These are phyloP conservation scores for Nicotiana knightiana DNA, from an alignment of 257 asterid species.

Conservation along the genomic window DNA sequence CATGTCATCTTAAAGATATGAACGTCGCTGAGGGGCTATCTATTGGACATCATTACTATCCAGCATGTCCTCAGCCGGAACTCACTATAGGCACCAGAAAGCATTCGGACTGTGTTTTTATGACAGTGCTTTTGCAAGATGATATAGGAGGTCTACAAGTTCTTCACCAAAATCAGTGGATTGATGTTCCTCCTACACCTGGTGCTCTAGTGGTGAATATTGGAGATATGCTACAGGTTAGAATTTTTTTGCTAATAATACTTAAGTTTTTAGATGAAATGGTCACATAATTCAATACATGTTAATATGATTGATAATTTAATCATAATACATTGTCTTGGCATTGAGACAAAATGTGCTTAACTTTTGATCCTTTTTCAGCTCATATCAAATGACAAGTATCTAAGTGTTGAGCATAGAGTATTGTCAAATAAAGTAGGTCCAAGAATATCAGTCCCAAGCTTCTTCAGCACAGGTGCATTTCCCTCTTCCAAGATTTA, in stretches of 20 bases:
- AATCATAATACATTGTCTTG: not conserved
- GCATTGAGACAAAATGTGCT: not conserved
- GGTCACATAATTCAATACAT: not conserved
- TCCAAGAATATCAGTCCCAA: slow-evolving; percentile 58
- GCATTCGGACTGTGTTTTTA: not conserved
- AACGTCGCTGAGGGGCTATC: not conserved
- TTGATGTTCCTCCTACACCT: slow-evolving; percentile 5
- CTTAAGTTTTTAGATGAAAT: not conserved
- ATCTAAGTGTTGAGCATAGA: slow-evolving; percentile 47
- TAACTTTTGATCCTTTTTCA: slow-evolving; percentile 9
- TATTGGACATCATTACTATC: not conserved
- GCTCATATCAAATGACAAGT: slow-evolving; percentile 63
- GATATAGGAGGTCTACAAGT: slow-evolving; percentile 12
- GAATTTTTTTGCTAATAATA: not conserved
- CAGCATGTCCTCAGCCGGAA: slow-evolving; percentile 13
- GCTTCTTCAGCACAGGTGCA: slow-evolving; percentile 49
- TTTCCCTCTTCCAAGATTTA: slow-evolving; percentile 28
- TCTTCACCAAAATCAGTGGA: slow-evolving; percentile 6
- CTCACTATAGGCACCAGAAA: slow-evolving; percentile 7
- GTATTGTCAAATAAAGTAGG: slow-evolving; percentile 44
- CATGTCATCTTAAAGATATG: not conserved
- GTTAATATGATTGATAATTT: too few species aligned
- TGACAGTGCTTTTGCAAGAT: slow-evolving; percentile 4
- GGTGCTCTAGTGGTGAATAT: slow-evolving; percentile 1
- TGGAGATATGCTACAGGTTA: slow-evolving; percentile 4